These are phyloP conservation scores for Sarocladiaceae sp. DNA, from an alignment of 2,329 filamentous ascomycete genomes.

Conservation along the genomic window DNA sequence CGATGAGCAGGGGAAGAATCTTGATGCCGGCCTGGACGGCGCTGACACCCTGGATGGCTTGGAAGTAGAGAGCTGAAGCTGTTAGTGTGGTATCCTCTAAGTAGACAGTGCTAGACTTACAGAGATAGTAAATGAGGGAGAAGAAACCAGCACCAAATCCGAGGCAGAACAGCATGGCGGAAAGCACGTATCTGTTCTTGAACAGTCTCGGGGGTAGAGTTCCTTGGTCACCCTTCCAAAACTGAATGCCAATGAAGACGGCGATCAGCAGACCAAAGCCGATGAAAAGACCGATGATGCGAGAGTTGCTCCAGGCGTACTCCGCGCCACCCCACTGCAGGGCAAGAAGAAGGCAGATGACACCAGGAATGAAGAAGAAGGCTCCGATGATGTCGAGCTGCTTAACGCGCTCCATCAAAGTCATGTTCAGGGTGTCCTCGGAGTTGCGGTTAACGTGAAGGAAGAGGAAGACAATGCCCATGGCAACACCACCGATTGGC, in stretches of 20 bases:
- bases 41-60: constrained; percentile 34
- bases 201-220: constrained; percentile 44
- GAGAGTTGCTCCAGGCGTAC: constrained; percentile 44
- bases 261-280: constrained; percentile 40
- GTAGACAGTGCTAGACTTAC: constrained; percentile 31
- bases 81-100: not conserved
- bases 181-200: constrained; percentile 35
- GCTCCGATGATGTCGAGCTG: constrained; percentile 47
- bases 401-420: constrained; percentile 32
- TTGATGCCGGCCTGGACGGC: constrained; percentile 25
- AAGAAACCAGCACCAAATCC: constrained; percentile 50
- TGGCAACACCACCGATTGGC: constrained; percentile 42
- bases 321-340: constrained; percentile 53
- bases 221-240: constrained; percentile 36
- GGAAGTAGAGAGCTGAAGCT: constrained; percentile 42
- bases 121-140: constrained; percentile 49
- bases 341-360: constrained; percentile 50
- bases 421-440: constrained; percentile 24
- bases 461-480: constrained; percentile 43
- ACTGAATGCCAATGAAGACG: constrained; percentile 44
- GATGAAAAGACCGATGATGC: constrained; percentile 47
- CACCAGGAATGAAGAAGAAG: constrained; percentile 44
- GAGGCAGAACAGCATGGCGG: constrained; percentile 39
- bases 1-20: constrained; percentile 23
- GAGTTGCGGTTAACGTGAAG: constrained; percentile 35